phyloP scores from a whole-genome alignment of 345 rosid genomes.

The Cochlearia excelsa region DNA sequence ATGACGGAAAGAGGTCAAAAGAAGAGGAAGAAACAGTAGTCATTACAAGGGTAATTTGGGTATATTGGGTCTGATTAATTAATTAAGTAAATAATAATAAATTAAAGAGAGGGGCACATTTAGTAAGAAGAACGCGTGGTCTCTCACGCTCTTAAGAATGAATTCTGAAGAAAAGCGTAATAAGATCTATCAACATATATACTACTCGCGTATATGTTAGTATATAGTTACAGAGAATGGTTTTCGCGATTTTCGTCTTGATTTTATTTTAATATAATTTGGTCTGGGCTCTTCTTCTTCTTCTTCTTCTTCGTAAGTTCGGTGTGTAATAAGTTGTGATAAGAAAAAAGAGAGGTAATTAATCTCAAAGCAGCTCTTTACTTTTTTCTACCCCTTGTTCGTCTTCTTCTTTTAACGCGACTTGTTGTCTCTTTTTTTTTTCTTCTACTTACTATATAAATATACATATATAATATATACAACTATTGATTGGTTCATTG shows the following conservation, averaged over 20 bases:
- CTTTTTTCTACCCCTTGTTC: constrained; percentile 20
- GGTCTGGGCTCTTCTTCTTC: neutral
- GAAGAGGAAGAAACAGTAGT: constrained; percentile 4
- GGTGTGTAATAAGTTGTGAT: constrained; percentile 2
- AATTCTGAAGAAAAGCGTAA: constrained; percentile 26
- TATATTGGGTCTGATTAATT: neutral
- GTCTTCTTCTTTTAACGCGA: constrained; percentile 27
- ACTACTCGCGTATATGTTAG: no score
- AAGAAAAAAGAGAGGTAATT: neutral
- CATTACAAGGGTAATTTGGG: neutral
- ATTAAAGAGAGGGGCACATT: neutral
- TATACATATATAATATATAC: neutral
- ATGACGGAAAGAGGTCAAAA: constrained; percentile 21
- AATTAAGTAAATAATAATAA: neutral
- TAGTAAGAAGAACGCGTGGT: constrained; percentile 30
- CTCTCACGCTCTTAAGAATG: constrained; percentile 27
- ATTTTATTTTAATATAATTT: neutral
- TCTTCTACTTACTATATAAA: neutral
- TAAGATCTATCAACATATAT: constrained; percentile 17
- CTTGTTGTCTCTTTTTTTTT: constrained; percentile 2
- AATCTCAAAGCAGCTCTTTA: constrained; percentile 18
- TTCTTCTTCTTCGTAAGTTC: constrained; percentile 9
- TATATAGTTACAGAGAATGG: neutral
- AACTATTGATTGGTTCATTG: neutral
- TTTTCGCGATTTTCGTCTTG: constrained; percentile 2